Evolutionary conservation across 2,329 filamentous ascomycete species (phyloP), one percentile per base, ranked within the genome.

Genomic region (Fusarium sulawesiense): DNA sequence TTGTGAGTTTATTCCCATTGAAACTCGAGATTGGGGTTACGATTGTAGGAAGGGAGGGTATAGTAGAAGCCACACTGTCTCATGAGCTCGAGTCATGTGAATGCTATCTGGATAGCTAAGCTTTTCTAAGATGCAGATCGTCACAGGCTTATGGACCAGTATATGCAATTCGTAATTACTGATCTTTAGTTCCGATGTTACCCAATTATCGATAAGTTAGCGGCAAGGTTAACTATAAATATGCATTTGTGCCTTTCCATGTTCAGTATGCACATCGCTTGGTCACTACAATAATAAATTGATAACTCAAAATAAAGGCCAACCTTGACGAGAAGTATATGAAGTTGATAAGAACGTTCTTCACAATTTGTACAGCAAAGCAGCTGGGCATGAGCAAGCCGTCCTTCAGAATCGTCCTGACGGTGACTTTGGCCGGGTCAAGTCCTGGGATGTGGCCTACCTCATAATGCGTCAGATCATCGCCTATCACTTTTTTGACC

Each of bases 11-110:
- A 32, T 14, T 5, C 4, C 9, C 9, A 37, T 37, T 37, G 4
- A 4, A 11, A 10, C 3, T 9, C 2, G 3, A 10, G 16, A 10
- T 11, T 6, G 8, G 32, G 9, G 5, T 6, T 11, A 37, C 8
- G 9, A 10, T 12, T n/a, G 34, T 6, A 6, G 6, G 9, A 11
- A n/a, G 9, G 9, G 18, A 11, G 8, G 9, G 16, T 18, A 2
- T 37, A 18, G 18, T n/a, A 4, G 18, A 12, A 12, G 34, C 6
- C 9, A n/a, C 18, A 12, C 1, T 12, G 18, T n/a, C 34, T 11
- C 34, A 6, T 1, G 18, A n/a, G 6, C 18, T 37, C 34, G 34
- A 37, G 34, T 37, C 34, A 37, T 37, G 18, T 18, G 3, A n/a
- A 37, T 7, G 18, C 34, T n/a, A n/a, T 37, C n/a, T 37, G 0